Conservation (phyloP, 106 monocot genomes). For the Dendrobium huoshanense region DNA sequence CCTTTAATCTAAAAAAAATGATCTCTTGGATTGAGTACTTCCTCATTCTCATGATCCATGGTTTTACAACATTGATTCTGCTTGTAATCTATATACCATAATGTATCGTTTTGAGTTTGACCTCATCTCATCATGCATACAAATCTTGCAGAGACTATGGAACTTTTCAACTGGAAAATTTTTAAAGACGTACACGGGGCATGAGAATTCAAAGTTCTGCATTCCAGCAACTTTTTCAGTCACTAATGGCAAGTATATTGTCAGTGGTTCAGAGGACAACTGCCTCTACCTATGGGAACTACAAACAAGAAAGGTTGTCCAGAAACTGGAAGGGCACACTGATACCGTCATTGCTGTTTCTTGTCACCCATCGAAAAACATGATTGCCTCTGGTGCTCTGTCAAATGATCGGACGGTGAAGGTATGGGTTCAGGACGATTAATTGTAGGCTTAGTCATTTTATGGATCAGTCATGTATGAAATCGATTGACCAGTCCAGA, state of each 20-base stretch:
- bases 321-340: slow-evolving; percentile 56
- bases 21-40: no score
- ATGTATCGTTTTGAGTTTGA: no score
- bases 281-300: slow-evolving; percentile 58
- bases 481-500: not conserved
- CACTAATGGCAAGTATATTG: slow-evolving; percentile 62
- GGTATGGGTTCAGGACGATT: slow-evolving; percentile 36
- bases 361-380: slow-evolving; percentile 47
- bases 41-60: no score
- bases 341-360: slow-evolving; percentile 51
- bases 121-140: not conserved
- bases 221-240: slow-evolving; percentile 55
- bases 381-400: slow-evolving; percentile 55
- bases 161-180: slow-evolving; percentile 62
- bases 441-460: no score
- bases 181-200: slow-evolving; percentile 54
- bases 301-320: slow-evolving; percentile 39
- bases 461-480: no score
- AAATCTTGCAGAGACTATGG: slow-evolving; percentile 48
- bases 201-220: slow-evolving; percentile 47
- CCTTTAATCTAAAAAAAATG: no score
- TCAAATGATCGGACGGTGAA: slow-evolving; percentile 49
- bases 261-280: slow-evolving; percentile 68
- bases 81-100: no score
- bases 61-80: no score